Percentiles rank a stretch among this genome's conserved stretches.
Evolutionary conservation across 495 filamentous ascomycete genomes (phyloP).

Genomic region (Tuber borchii): DNA sequence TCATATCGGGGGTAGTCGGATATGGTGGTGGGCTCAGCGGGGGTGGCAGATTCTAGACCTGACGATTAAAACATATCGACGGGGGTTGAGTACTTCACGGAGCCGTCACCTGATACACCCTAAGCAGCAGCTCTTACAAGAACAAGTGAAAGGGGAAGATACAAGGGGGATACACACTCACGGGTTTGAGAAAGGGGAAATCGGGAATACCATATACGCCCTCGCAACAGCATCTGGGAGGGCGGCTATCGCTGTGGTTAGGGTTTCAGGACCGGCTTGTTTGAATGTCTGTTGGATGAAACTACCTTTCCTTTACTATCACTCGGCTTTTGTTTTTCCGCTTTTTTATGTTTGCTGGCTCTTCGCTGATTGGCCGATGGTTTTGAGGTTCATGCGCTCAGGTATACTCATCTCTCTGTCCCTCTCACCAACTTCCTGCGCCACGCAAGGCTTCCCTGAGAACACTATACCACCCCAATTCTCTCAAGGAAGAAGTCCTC

Average conservation of each 20-base stretch:
- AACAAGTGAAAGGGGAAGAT: neutral
- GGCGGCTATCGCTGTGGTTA: conserved; percentile 86
- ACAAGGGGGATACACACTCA: conserved; percentile 8
- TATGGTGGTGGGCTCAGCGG: neutral
- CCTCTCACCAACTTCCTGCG: conserved; percentile 55
- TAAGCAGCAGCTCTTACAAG: neutral
- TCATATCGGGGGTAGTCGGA: neutral
- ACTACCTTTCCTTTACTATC: neutral
- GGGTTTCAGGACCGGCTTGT: conserved; percentile 76
- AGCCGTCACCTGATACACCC: neutral
- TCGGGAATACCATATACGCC: conserved; percentile 72
- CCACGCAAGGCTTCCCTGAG: conserved; percentile 72
- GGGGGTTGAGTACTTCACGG: neutral
- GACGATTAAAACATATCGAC: neutral
- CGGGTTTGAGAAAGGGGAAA: neutral
- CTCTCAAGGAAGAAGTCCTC: conserved; percentile 51
- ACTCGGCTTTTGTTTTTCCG: conserved; percentile 6
- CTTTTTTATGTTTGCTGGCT: neutral
- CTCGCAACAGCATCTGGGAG: conserved; percentile 79
- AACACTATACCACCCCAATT: conserved; percentile 62
- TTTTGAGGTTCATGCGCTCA: conserved; percentile 39
- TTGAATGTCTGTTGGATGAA: conserved; percentile 30
- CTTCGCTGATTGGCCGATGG: neutral
- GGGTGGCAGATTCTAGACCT: neutral
- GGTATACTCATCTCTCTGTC: conserved; percentile 76